Evolutionary conservation across 164 flowering plant species (phyloP), one percentile per base, ranked within the genome.

Genomic region (Platanus orientalis): DNA sequence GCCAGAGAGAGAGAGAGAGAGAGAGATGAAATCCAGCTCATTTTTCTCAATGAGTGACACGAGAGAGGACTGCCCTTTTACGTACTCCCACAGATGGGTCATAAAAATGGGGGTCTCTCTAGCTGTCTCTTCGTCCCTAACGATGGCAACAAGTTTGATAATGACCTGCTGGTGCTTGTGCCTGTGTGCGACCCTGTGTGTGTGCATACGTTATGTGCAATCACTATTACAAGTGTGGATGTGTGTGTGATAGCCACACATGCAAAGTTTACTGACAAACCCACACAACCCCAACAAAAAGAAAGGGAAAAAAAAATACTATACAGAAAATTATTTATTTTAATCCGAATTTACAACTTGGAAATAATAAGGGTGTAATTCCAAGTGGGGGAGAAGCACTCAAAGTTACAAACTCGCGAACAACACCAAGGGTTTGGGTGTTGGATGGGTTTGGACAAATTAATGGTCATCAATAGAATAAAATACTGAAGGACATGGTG

Each of bases 41-140:
- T 75, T 73, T 65, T 78, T 77, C 76, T 69, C 57, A 54, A 55
- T 57, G 63, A 53, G 3, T 62, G 75, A 77, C 61, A 63, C 29
- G 78, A 36, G 79, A 63, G 58, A 60, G 72, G 62, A 66, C 79
- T 74, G 80, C 75, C 78, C 75, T 70, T 70, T 78, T 75, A 75
- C 65, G 75, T 69, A 70, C 71, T 56, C 26, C 61, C 57, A 54
- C 57, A 54, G 76, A 69, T 36, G 60, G 17, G 28, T 57, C 60
- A 64, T 65, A 58, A 62, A 49, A 60, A 25, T 16, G 36, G 21
- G 57, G 54, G 16, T 11, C 29, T 59, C 54, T 39, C 47, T 69
- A 67, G 79, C 79, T 76, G 76, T 73, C 78, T 71, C 69, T 72
- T 68, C 79, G 66, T 76, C 78, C 64, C 76, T 65, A 70, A 75